Base-by-base conservation (phyloP, 805 yeast species). In the Isabelozyma gotoi region DNA sequence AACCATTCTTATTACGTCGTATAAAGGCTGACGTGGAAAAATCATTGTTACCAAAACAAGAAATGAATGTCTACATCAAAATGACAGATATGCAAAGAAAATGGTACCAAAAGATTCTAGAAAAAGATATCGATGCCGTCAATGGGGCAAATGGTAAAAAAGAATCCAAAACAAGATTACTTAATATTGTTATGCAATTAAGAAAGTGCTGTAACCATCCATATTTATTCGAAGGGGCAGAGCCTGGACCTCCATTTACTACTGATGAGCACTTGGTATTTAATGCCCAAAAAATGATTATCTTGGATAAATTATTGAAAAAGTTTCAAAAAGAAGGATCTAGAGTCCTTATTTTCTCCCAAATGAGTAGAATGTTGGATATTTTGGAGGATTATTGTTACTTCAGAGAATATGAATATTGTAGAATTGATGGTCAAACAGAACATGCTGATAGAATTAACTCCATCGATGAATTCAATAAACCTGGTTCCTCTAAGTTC, bases 181-280 rank as follows among this genome's bases (percentile, higher is more conserved):
- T 86, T 38, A 86, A 86, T 59, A 86, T 86, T 52, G 92, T 85
- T 38, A 86, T 86, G 95, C 95, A 86, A 60, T 70, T 86, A 55
- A 76, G 94, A 59, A 86, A 86, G 61, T 86, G 94, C 61, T 86
- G 92, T 66, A 86, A 86, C 55, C 95, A 86, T 65, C 95, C 95
- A 11, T 86, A 86, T 57, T 65, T 86, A 33, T 86, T 86, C 55
- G 94, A 86, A 60, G 95, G 95, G 36, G 94, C 92, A 1, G 95
- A 86, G 57, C 94, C 94, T 0, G 95, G 95, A 10, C 95, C 95
- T 15, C 95, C 95, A 17, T 86, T 72, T 54, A 86, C 94, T 7
- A 86, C 92, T 0, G 95, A 86, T 62, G 94, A 86, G 59, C 95
- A 86, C 66, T 71, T 86, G 59, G 82, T 86, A 27, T 84, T 63